These are phyloP conservation scores for Fonsecaea pedrosoi DNA, from an alignment of 2,329 filamentous ascomycete species.

Conservation along the genomic window DNA sequence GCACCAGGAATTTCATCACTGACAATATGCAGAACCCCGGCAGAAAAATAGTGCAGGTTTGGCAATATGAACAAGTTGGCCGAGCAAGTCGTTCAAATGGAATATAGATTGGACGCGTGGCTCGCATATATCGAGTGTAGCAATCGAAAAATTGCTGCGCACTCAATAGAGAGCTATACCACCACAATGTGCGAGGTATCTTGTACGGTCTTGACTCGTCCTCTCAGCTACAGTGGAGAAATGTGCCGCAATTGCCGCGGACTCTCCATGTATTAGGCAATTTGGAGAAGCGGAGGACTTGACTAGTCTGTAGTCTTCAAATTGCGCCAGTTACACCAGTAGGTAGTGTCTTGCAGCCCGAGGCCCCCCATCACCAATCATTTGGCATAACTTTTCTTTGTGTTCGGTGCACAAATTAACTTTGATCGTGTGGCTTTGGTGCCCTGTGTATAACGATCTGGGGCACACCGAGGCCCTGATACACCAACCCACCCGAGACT, in stretches of 20 bases:
- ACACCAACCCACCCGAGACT: neutral
- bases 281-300: no score
- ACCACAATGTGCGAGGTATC: no score
- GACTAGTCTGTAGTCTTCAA: neutral
- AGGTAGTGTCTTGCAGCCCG: no score
- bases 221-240: no score
- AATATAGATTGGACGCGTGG: neutral
- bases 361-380: neutral
- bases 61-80: conserved; percentile 1
- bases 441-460: neutral
- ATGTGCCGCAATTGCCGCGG: no score
- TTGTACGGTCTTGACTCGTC: no score
- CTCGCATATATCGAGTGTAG: neutral
- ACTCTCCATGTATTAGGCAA: no score
- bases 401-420: conserved; percentile 3
- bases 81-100: neutral
- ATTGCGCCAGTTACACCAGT: neutral
- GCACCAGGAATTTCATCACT: neutral
- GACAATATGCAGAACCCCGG: conserved; percentile 12
- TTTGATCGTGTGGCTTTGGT: neutral
- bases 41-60: conserved; percentile 10
- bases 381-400: conserved; percentile 3
- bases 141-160: neutral
- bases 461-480: neutral
- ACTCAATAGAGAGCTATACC: neutral